Percentiles rank a stretch among this genome's conserved stretches.
These are phyloP conservation scores for Candida sp. DNA, from an alignment of 1,139 yeast genomes.

Conservation along the genomic window DNA sequence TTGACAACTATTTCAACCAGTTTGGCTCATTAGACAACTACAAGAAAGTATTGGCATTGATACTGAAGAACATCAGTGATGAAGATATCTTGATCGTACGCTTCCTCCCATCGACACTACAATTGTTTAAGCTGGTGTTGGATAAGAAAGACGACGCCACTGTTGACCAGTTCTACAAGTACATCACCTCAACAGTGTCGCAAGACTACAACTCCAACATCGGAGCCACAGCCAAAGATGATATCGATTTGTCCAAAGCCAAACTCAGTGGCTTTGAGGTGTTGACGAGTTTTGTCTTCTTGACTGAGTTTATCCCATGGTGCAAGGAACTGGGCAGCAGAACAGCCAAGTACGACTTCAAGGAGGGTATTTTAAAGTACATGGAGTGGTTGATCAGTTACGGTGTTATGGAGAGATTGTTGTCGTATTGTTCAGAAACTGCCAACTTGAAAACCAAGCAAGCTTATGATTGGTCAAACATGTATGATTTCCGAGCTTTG, in stretches of 20 bases:
- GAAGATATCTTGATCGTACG: conserved; percentile 69
- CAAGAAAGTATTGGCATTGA: conserved; percentile 31
- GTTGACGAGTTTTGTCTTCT: conserved; percentile 56
- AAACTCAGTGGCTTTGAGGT: conserved; percentile 55
- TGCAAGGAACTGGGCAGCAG: conserved; percentile 56
- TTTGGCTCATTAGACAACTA: conserved; percentile 39
- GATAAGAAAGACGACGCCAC: conserved; percentile 20
- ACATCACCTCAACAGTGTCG: conserved; percentile 20
- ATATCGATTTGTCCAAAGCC: conserved; percentile 54
- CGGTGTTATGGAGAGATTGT: conserved; percentile 84
- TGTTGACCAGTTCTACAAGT: conserved; percentile 33
- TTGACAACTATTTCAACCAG: conserved; percentile 37
- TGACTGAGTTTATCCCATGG: conserved; percentile 72
- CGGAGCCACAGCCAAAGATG: conserved; percentile 21
- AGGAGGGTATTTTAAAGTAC: conserved; percentile 45
- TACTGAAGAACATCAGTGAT: conserved; percentile 45
- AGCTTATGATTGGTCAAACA: conserved; percentile 44
- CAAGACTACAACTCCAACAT: conserved; percentile 26
- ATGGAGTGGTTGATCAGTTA: conserved; percentile 43
- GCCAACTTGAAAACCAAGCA: conserved; percentile 37
- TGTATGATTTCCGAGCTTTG: conserved; percentile 68
- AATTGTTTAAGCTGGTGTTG: conserved; percentile 37
- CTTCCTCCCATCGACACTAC: conserved; percentile 65
- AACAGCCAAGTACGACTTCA: conserved; percentile 55
- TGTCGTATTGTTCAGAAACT: conserved; percentile 74